phyloP scores from a whole-genome alignment of 2,329 filamentous ascomycete species.

The Scedosporium minutisporum region DNA sequence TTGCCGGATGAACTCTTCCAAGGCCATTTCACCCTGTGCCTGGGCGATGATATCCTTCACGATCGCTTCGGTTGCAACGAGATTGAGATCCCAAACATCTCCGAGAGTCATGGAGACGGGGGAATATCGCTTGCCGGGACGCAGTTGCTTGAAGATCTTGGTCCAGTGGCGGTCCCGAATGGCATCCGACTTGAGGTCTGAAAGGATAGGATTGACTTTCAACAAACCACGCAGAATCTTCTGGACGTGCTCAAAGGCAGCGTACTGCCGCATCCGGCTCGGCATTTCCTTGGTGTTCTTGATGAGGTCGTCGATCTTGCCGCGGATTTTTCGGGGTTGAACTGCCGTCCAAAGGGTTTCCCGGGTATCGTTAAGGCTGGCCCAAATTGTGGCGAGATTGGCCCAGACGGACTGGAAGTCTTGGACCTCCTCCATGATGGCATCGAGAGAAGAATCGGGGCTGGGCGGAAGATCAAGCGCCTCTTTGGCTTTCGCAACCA shows the following conservation, averaged over 20 bases:
- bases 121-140: conserved; percentile 87
- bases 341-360: conserved; percentile 93
- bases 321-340: conserved; percentile 84
- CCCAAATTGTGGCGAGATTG: conserved; percentile 91
- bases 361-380: conserved; percentile 83
- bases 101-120: conserved; percentile 92
- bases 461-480: conserved; percentile 80
- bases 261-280: conserved; percentile 96
- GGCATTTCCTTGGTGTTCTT: conserved; percentile 99
- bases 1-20: conserved; percentile 94
- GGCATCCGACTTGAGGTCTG: conserved; percentile 90
- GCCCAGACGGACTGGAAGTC: conserved; percentile 99
- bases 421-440: conserved; percentile 88
- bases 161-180: conserved; percentile 95
- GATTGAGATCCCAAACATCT: conserved; percentile 95
- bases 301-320: conserved; percentile 81
- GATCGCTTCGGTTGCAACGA: conserved; percentile 74
- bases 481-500: conserved; percentile 95
- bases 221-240: conserved; percentile 77
- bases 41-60: conserved; percentile 92
- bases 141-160: conserved; percentile 94
- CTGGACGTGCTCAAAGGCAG: conserved; percentile 98
- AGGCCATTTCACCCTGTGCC: conserved; percentile 93
- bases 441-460: conserved; percentile 69
- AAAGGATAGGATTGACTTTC: conserved; percentile 81